These are phyloP conservation scores for Orbilia brochopaga DNA, from an alignment of 2,329 filamentous ascomycete genomes.

Conservation along the genomic window DNA sequence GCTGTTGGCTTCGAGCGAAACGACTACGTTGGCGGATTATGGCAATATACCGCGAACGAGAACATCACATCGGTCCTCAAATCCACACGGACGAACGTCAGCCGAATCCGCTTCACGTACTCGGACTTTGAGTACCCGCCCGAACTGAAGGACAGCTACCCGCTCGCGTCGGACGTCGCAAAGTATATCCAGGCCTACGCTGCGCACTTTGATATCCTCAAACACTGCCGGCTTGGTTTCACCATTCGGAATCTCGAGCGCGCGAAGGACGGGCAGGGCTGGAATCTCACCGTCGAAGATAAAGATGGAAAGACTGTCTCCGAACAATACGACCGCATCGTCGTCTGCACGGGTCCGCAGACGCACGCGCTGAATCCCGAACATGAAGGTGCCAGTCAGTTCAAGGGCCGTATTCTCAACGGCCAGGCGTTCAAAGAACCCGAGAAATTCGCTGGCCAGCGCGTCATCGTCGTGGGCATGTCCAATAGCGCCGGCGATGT, in stretches of 20 bases:
- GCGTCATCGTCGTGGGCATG: slow-evolving; percentile 53
- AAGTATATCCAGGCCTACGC: slow-evolving; percentile 31
- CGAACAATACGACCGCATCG: slow-evolving; percentile 18
- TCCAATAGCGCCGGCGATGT: slow-evolving; percentile 55
- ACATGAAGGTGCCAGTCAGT: slow-evolving; percentile 45
- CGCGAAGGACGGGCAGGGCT: slow-evolving; percentile 3
- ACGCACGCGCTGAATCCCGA: slow-evolving; percentile 6
- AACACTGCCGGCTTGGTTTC: slow-evolving; percentile 5
- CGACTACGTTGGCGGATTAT: slow-evolving; percentile 60
- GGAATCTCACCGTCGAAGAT: slow-evolving; percentile 28
- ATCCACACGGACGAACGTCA: slow-evolving; percentile 24
- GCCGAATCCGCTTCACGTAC: slow-evolving; percentile 21
- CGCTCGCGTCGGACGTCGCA: slow-evolving; percentile 16
- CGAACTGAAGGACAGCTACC: slow-evolving; percentile 13
- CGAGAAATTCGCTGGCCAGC: slow-evolving; percentile 10
- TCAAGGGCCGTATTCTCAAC: slow-evolving; percentile 54
- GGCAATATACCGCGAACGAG: slow-evolving; percentile 59
- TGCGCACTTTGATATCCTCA: slow-evolving; percentile 13
- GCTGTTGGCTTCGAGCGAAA: slow-evolving; percentile 61
- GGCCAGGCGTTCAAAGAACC: slow-evolving; percentile 52
- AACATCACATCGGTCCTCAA: slow-evolving; percentile 58
- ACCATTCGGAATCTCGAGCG: slow-evolving; percentile 13
- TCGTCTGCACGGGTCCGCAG: slow-evolving; percentile 35
- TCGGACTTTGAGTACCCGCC: slow-evolving; percentile 37
- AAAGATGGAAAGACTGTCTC: background rate